Base-by-base conservation (phyloP, 2,329 filamentous ascomycete genomes). In the Arthrobotrys entomopaga region DNA sequence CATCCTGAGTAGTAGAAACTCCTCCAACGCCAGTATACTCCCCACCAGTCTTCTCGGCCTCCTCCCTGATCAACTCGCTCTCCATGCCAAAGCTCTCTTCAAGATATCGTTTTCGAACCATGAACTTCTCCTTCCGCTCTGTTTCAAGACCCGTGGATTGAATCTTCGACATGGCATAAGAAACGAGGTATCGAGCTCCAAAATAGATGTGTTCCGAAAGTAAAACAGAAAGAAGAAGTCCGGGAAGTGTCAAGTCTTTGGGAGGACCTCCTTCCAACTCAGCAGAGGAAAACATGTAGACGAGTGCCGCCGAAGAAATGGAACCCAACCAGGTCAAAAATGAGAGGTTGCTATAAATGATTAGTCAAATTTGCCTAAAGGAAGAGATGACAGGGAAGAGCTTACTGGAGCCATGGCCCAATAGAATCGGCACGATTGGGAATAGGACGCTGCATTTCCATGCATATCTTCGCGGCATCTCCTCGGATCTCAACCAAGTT, bases 311-410 rank as follows among this genome's bases (percentile, higher is more conserved):
- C 65, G 91, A 93, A 3, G 93, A 96, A 71, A 98, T 84, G 77
- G 90, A 95, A 46, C 95, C 95, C 22, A 97, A 84, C 95, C 95
- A 98, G 2, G 92, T 90, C n/a, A 98, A 84, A 80, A 98, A 96
- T 15, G 89, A 90, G 1, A 99, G 85, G 0, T 91, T 89, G 77
- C 59, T 76, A 56, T 10, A 10, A 10, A 40, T 8, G 13, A 50
- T 67, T 42, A 76, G 65, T 20, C 34, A 54, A 50, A 29, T 2
- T 3, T 15, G 11, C 43, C n/a, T 4, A 4, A 46, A n/a, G 1
- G 7, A 7, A 46, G 16, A 19, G 8, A 46, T 8, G 13, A 15
- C 3, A 46, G 42, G 6, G 10, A 34, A n/a, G 7, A 46, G 2
- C 64, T 48, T 65, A 77, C 67, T 93, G 87, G 11, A 98, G 84